Conservation (phyloP, 306 rosid species). For the Coriaria nepalensis region DNA sequence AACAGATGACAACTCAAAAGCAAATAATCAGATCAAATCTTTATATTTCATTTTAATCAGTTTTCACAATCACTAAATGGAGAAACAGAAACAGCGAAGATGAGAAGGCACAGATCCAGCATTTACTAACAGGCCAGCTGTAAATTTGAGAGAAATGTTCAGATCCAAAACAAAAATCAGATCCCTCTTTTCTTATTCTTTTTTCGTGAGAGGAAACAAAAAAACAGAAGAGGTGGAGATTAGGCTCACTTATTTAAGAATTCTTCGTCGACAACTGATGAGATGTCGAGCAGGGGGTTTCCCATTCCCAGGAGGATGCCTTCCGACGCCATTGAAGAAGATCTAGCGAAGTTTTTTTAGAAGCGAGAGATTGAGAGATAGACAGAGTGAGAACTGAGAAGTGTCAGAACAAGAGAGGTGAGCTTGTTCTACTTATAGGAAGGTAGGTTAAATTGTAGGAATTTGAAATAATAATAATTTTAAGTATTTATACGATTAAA, state of each 20-base stretch:
- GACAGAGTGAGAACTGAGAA: constrained; percentile 1
- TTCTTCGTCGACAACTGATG: constrained; percentile 55
- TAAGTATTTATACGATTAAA: too few relatives aligned
- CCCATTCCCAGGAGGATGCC: constrained; percentile 80
- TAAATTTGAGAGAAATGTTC: too few relatives aligned
- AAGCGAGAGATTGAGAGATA: not conserved
- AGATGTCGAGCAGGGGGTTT: constrained; percentile 82
- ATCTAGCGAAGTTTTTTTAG: not conserved
- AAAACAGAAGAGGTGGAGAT: not conserved
- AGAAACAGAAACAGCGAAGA: not conserved
- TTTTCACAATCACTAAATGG: constrained; percentile 4
- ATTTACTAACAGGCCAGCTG: not conserved
- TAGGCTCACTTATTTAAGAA: constrained; percentile 44
- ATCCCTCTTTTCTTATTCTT: too few relatives aligned
- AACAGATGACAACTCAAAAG: not conserved
- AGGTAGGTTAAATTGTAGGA: too few relatives aligned
- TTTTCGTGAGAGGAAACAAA: too few relatives aligned
- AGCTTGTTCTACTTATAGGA: not conserved
- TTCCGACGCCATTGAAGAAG: constrained; percentile 44
- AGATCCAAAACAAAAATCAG: constrained; percentile 2
- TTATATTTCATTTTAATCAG: not conserved
- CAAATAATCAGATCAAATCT: constrained; percentile 9
- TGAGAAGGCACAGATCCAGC: not conserved
- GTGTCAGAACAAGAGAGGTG: not conserved
- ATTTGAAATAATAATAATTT: too few relatives aligned